phyloP scores from a whole-genome alignment of 768 basidiomycete genomes.

The Naganishia antarctica region DNA sequence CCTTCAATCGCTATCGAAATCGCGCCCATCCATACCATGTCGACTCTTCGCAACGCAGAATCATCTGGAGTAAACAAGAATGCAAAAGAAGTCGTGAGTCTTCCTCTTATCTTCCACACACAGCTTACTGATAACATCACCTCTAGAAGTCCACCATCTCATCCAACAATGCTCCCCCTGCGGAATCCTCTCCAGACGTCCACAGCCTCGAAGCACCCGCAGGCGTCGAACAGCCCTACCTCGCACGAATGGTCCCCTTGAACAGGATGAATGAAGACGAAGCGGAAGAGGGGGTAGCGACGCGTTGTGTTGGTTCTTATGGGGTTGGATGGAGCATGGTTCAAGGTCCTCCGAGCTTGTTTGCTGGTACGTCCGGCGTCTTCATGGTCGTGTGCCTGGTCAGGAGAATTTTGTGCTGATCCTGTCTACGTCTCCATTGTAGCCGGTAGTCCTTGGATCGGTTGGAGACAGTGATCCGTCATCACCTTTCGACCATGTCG shows the following conservation, averaged over 20 bases:
- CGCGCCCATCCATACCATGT: background rate
- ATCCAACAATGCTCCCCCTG: too few relatives aligned
- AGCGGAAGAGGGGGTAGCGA: background rate
- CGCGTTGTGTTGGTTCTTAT: background rate
- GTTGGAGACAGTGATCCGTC: slow-evolving; percentile 1
- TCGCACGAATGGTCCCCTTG: slow-evolving; percentile 9
- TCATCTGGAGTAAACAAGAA: background rate
- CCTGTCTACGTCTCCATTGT: background rate
- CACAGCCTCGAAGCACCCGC: slow-evolving; percentile 18
- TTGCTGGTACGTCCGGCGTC: background rate
- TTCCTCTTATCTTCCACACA: background rate
- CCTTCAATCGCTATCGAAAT: background rate
- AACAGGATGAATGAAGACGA: too few relatives aligned
- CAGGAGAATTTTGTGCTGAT: background rate
- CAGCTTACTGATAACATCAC: background rate
- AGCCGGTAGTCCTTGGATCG: slow-evolving; percentile 14
- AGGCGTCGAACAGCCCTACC: slow-evolving; percentile 16
- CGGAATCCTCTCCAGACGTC: background rate
- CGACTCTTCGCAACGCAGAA: background rate
- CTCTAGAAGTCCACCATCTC: too few relatives aligned
- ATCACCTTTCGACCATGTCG: too few relatives aligned
- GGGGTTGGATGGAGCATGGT: slow-evolving; percentile 17
- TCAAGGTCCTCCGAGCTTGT: slow-evolving; percentile 19
- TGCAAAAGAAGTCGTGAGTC: background rate
- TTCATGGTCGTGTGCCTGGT: background rate